phyloP scores from a whole-genome alignment of 192 early-diverging fungal genomes.

The Funneliformis mosseae region DNA sequence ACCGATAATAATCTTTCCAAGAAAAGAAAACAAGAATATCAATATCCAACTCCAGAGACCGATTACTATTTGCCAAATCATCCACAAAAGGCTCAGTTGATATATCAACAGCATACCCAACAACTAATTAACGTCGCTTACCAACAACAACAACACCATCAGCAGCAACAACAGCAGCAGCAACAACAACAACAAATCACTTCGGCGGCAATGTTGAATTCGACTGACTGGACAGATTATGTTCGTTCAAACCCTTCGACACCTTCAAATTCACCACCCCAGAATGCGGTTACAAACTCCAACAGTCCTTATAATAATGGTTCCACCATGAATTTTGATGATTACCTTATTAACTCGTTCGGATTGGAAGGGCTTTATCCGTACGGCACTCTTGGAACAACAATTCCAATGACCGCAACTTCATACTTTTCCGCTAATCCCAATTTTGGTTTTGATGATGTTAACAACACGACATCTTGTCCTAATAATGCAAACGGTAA shows the following conservation, averaged over 20 bases:
- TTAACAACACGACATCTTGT: not conserved
- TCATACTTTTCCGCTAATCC: not conserved
- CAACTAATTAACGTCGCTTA: not conserved
- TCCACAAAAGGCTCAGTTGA: not conserved
- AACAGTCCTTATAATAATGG: slow-evolving; percentile 1
- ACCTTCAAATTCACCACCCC: slow-evolving; percentile 7
- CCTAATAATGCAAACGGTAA: not conserved
- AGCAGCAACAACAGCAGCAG: slow-evolving; percentile 8
- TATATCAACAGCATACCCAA: slow-evolving; percentile 1
- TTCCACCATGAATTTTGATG: not conserved
- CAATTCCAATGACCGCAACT: not conserved
- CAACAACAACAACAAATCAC: not conserved
- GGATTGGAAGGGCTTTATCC: not conserved
- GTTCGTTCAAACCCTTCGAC: slow-evolving; percentile 24
- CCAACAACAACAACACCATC: not conserved
- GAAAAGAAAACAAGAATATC: slow-evolving; percentile 10
- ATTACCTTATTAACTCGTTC: not conserved
- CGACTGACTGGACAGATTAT: not conserved
- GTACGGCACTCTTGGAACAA: not conserved
- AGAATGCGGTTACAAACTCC: not conserved
- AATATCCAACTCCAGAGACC: not conserved
- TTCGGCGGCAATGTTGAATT: not conserved
- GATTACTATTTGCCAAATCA: not conserved
- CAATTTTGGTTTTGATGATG: not conserved
- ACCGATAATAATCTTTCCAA: slow-evolving; percentile 4